Evolutionary conservation across 2,329 filamentous ascomycete genomes (phyloP).

Genomic region (Trichophaea hybrida): DNA sequence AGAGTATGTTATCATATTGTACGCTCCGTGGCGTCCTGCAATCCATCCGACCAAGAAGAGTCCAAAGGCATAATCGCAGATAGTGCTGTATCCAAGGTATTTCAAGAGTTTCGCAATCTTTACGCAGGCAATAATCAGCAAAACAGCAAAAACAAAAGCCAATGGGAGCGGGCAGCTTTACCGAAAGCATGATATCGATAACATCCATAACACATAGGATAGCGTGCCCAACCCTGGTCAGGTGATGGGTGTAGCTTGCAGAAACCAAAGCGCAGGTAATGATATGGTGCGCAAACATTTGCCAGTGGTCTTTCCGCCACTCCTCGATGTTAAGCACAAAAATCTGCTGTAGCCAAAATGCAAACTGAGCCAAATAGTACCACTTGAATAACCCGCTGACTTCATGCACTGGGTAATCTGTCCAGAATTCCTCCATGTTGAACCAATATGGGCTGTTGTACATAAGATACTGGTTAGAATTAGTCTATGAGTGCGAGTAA

Average conservation of each 20-base stretch:
- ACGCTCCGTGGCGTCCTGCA: constrained; percentile 65
- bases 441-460: constrained; percentile 63
- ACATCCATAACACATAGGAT: constrained; percentile 89
- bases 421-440: constrained; percentile 66
- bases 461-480: constrained; percentile 40
- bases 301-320: constrained; percentile 81
- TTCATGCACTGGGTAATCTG: constrained; percentile 66
- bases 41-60: constrained; percentile 81
- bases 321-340: constrained; percentile 91
- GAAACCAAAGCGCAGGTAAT: constrained; percentile 72
- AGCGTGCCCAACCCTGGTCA: constrained; percentile 74
- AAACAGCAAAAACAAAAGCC: background rate
- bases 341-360: constrained; percentile 90
- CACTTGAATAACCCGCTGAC: constrained; percentile 62
- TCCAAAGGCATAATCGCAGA: constrained; percentile 73
- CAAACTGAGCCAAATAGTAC: constrained; percentile 80
- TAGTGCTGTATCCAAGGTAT: constrained; percentile 60
- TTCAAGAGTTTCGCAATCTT: constrained; percentile 86
- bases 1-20: constrained; percentile 67
- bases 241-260: constrained; percentile 71
- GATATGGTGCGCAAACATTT: constrained; percentile 92
- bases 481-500: constrained; percentile 2
- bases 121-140: constrained; percentile 6
- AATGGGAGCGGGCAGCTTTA: constrained; percentile 35
- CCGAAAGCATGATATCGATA: constrained; percentile 74